These are phyloP conservation scores for Xylariaceae sp. DNA, from an alignment of 2,329 filamentous ascomycete genomes.

Conservation along the genomic window DNA sequence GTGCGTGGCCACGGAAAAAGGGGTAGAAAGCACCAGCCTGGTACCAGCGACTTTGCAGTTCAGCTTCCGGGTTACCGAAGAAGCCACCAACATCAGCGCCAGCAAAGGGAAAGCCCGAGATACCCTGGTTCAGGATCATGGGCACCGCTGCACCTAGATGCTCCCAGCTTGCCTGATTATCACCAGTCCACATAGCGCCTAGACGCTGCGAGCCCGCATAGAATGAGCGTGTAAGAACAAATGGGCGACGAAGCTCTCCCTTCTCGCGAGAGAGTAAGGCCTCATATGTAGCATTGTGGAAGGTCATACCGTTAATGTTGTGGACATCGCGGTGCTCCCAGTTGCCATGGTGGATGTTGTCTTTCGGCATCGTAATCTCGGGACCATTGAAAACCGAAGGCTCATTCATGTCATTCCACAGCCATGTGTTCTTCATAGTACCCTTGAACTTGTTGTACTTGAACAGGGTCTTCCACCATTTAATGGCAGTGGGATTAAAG, in stretches of 20 bases:
- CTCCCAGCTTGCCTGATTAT: slow-evolving; percentile 91
- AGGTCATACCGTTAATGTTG: slow-evolving; percentile 92
- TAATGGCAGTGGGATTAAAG: slow-evolving; percentile 86
- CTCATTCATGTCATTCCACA: slow-evolving; percentile 99
- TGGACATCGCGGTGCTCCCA: slow-evolving; percentile 98
- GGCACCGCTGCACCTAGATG: slow-evolving; percentile 87
- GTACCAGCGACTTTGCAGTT: slow-evolving; percentile 92
- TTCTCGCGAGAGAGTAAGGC: slow-evolving; percentile 82
- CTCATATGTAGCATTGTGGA: slow-evolving; percentile 90
- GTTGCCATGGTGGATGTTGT: slow-evolving; percentile 84
- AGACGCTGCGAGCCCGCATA: slow-evolving; percentile 86
- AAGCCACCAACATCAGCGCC: slow-evolving; percentile 97
- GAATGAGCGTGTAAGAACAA: slow-evolving; percentile 89
- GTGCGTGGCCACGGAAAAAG: slow-evolving; percentile 95
- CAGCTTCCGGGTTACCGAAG: slow-evolving; percentile 93
- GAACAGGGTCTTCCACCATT: slow-evolving; percentile 91
- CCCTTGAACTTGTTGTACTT: slow-evolving; percentile 86
- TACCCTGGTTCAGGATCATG: slow-evolving; percentile 90
- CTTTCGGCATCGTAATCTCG: slow-evolving; percentile 98
- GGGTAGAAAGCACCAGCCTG: slow-evolving; percentile 96
- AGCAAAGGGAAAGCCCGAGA: slow-evolving; percentile 89
- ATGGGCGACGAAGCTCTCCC: slow-evolving; percentile 80
- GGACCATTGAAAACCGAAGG: slow-evolving; percentile 98
- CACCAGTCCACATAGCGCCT: slow-evolving; percentile 98
- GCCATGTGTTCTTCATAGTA: slow-evolving; percentile 79